Percentiles rank a stretch among this genome's conserved stretches.
phyloP scores from a whole-genome alignment of 176 grass and related monocot species.

The Lolium multiflorum region DNA sequence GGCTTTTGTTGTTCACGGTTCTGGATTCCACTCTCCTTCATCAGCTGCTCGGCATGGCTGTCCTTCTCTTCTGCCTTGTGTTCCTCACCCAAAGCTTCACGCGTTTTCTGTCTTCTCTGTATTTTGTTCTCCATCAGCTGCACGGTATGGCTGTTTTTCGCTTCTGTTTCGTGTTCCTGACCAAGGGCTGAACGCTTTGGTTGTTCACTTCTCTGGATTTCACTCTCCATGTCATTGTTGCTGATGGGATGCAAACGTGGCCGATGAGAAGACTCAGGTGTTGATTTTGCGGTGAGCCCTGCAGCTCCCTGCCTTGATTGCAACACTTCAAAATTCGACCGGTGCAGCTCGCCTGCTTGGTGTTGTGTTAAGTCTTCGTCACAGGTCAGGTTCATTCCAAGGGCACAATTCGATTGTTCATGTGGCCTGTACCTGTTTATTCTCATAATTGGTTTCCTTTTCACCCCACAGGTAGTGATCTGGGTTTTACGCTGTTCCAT shows the following conservation, averaged over 20 bases:
- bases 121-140: background rate
- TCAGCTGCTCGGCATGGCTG: background rate
- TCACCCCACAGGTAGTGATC: background rate
- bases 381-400: background rate
- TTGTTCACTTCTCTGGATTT: background rate
- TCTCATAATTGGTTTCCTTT: background rate
- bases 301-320: background rate
- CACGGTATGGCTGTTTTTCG: background rate
- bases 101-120: background rate
- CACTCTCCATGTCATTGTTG: background rate
- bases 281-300: background rate
- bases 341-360: background rate
- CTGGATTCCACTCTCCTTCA: background rate
- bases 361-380: background rate
- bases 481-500: slow-evolving; percentile 24
- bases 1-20: background rate
- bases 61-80: background rate
- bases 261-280: background rate
- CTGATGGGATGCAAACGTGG: background rate
- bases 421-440: slow-evolving; percentile 6
- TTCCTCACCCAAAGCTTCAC: background rate
- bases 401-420: background rate
- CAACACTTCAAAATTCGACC: background rate
- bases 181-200: background rate
- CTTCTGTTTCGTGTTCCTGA: background rate